Base-by-base conservation (phyloP, 495 filamentous ascomycete species). In the Hyphodiscus hymeniophilus region DNA sequence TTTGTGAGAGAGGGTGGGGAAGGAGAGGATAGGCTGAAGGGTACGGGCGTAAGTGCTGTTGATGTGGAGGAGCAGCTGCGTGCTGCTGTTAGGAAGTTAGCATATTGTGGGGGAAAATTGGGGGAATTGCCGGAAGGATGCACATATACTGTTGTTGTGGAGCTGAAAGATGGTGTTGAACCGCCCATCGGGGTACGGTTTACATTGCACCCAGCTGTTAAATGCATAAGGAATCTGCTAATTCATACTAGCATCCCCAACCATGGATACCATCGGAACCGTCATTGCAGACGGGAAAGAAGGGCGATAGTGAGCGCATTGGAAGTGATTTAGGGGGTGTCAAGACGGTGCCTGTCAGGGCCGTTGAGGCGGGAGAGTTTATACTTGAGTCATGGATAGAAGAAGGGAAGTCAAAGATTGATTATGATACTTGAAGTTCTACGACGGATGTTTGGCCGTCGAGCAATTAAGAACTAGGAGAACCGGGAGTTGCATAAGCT, bases 131-230 rank as follows among this genome's bases (percentile, higher is more conserved):
- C 88, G 0, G 65, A 73, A 17, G 76, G 82, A 51, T 92, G 89
- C 64, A 84, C 84, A 16, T 96, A 87, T 58, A 94, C 87, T 21
- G 69, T 96, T 20, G 86, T 82, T 28, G 80, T 95, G 26, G 91
- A 96, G 65, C 67, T 95, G 48, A 76, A 80, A 26, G 80, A 85
- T 41, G 80, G 85, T 35, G 26, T 16, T 8, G 41, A 43, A 7
- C 77, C 84, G 17, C 90, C 89, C n/a, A 79, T 87, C 52, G 80
- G 79, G 38, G 78, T 71, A 67, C 7, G 44, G 22, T 43, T 4
- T 24, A 33, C n/a, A 7, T 35, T 43, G 10, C 38, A 33, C 16
- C 5, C 12, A 6, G n/a, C 13, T 18, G 10, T 4, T 12, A 40
- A 17, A 13, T 28, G 23, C n/a, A n/a, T n/a, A 15, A 17, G 17